Evolutionary conservation across 805 yeast species (phyloP).

Genomic region (Suhomyces emberorum): DNA sequence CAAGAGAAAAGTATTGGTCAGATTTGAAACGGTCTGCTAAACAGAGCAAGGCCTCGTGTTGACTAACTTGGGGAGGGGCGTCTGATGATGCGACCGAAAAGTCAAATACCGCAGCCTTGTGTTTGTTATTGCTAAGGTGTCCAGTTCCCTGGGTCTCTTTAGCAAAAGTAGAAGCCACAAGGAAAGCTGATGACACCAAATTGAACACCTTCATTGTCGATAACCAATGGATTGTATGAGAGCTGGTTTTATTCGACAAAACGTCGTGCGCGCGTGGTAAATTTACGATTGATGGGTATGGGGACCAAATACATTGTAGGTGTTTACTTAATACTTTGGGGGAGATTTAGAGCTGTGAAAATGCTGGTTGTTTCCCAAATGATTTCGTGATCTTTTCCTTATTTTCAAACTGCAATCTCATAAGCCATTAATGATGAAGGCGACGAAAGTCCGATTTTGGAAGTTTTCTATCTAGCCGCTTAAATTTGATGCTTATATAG

Average conservation of each 20-base stretch:
- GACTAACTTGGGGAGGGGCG: constrained; percentile 3
- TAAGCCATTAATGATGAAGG: no score
- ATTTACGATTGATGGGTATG: no score
- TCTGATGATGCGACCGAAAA: constrained; percentile 2
- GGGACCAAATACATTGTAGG: no score
- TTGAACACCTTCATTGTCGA: constrained; percentile 5
- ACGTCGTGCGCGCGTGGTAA: constrained; percentile 4
- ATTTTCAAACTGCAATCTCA: no score
- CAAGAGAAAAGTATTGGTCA: constrained; percentile 33
- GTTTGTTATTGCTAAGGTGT: background rate
- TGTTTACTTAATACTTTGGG: no score
- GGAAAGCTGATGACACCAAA: constrained; percentile 5
- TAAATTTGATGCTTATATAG: no score
- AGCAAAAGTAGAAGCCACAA: constrained; percentile 5
- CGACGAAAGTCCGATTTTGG: no score
- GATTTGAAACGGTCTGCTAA: constrained; percentile 46
- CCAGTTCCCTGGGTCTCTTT: background rate
- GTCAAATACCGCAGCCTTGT: constrained; percentile 10
- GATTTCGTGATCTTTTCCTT: no score
- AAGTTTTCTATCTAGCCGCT: no score
- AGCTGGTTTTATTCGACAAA: constrained; percentile 4
- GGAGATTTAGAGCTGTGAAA: no score
- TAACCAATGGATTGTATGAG: background rate
- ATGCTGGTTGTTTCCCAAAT: no score
- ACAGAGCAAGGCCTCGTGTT: constrained; percentile 36